Base-by-base conservation (phyloP, 352 stramenopile genomes). In the Globisporangium irregulare region DNA sequence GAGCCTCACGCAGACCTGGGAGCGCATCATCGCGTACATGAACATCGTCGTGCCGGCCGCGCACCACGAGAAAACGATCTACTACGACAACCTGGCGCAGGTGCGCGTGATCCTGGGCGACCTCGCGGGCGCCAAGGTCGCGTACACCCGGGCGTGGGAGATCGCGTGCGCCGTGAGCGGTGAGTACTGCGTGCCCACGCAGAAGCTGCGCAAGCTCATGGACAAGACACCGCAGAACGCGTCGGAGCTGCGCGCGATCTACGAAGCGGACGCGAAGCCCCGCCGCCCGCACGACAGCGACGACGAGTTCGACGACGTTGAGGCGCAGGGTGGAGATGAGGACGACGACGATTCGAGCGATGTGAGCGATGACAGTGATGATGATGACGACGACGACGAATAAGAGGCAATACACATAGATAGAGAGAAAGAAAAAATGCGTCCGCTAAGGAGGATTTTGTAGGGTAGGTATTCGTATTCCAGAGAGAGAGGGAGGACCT, bases 21-120 rank as follows among this genome's bases (percentile, higher is more conserved):
- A 84, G 63, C 84, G 81, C 25, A 88, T 92, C 56, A 87, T 94
- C 64, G 64, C 73, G 24, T 78, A 62, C 66, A 88, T 94, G 79
- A 89, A 94, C 73, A 71, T 81, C n/a, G 79, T 89, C 10, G 73
- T 93, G 57, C 86, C 81, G 12, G 72, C 76, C 20, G 74, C 80
- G 43, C 78, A 92, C 59, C 84, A 94, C 68, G 84, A 92, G 70
- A 94, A 94, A 70, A 89, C 78, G 27, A 91, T 92, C 62, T 91
- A 94, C 72, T 94, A 94, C 72, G 86, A 94, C 74, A 90, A 93
- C 68, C 68, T 92, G 43, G 86, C 86, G 27, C 84, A 94, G 71
- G 84, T 90, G 5, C 76, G 82, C 9, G 80, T 94, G 51, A 75
- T 89, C 27, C 65, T 90, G 15, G 82, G 84, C 10, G 77, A 94